Base-by-base conservation (phyloP, 148 eudicot genomes). In the Persicaria tinctoria region DNA sequence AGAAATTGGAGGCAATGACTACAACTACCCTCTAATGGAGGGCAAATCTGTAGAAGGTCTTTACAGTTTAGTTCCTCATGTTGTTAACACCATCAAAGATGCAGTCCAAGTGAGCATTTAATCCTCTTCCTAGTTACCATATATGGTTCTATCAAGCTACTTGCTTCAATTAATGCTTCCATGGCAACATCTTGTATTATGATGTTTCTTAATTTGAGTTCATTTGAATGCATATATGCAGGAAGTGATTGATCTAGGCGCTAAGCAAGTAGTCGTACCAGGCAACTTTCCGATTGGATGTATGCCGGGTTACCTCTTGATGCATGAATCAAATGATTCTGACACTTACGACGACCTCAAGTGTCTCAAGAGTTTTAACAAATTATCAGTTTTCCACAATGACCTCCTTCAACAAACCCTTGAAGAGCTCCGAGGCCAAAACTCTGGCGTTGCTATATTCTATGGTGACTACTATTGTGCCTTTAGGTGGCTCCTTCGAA, bases 211-310 rank as follows among this genome's bases (percentile, higher is more conserved):
- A 8, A 2, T 6, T 10, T 56, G 23, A 6, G 6, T 56, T 9
- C 53, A 50, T 50, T 8, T 50, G 2, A 14, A 17, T 11, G 13
- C 8, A 5, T 8, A 5, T 23, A 5, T 55, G 81, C 73, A 82
- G 84, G 82, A 82, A 74, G 50, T 82, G 53, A 79, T 82, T 49
- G 13, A 71, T 79, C 49, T 51, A 0, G 82, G 84, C 1, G 84
- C 80, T 0, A 76, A 18, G 9, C 71, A 70, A 57, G 53, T 82
- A 0, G 75, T 82, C 0, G 78, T 82, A 18, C 84, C 84, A 0
- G 80, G 84, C 16, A 79, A 74, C 75, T 82, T 82, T 51, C 78
- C 82, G 0, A 75, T 75, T 3, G 85, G 85, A 23, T 77, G 82
- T 51, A 51, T 76, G 75, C 74, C 79, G 0, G 48, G 60, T 1